These are phyloP conservation scores for Grammothele lineata DNA, from an alignment of 768 basidiomycete species.

Conservation along the genomic window DNA sequence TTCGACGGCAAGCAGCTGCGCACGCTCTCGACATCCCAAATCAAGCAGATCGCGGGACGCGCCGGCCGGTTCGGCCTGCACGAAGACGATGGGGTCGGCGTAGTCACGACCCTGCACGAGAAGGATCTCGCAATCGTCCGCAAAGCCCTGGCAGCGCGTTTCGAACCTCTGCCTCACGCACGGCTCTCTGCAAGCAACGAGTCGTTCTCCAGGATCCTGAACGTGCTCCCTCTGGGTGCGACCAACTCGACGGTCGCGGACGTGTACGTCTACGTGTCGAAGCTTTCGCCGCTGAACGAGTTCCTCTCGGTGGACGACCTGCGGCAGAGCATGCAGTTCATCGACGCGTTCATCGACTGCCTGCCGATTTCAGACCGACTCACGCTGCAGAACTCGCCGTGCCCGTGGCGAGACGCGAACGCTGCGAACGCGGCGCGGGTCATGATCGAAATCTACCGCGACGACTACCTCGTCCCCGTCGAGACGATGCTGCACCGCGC, in stretches of 20 bases:
- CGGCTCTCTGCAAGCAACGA: constrained; percentile 33
- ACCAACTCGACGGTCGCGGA: constrained; percentile 41
- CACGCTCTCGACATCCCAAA: constrained; percentile 63
- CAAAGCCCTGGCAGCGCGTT: constrained; percentile 48
- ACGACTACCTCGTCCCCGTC: constrained; percentile 40
- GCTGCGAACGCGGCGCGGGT: constrained; percentile 30
- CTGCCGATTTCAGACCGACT: constrained; percentile 42
- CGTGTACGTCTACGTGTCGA: constrained; percentile 46
- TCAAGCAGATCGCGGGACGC: constrained; percentile 93
- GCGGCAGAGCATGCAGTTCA: constrained; percentile 32
- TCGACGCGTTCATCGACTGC: constrained; percentile 38
- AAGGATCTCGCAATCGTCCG: constrained; percentile 60
- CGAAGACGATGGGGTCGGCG: constrained; percentile 48
- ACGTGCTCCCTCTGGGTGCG: constrained; percentile 40
- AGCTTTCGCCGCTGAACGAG: constrained; percentile 40
- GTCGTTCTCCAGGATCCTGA: constrained; percentile 27
- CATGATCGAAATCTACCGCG: constrained; percentile 42
- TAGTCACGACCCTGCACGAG: constrained; percentile 65
- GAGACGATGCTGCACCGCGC: constrained; percentile 31
- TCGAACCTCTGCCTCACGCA: constrained; percentile 49
- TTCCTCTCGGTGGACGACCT: constrained; percentile 27
- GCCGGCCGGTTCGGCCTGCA: constrained; percentile 86
- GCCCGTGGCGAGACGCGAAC: constrained; percentile 44
- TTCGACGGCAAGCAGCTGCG: constrained; percentile 44
- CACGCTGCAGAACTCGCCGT: constrained; percentile 46